Conservation (phyloP, 768 basidiomycete genomes). For the Tylopilus intermedius region DNA sequence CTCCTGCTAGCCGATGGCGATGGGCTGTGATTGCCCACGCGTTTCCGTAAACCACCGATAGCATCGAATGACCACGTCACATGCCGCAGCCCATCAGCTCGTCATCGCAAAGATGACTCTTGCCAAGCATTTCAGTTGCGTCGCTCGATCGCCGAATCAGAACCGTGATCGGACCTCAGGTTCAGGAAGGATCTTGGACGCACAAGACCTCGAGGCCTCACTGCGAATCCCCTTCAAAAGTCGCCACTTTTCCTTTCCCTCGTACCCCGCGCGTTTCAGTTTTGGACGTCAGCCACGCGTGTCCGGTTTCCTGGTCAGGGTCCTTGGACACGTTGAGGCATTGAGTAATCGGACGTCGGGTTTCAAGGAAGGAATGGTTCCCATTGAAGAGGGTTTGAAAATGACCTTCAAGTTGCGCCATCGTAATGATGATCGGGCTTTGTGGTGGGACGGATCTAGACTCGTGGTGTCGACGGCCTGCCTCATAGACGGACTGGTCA, state of each 20-base stretch:
- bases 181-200: not conserved
- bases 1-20: not conserved
- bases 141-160: slow-evolving; percentile 4
- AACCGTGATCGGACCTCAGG: slow-evolving; percentile 1
- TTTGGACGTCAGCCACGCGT: not conserved
- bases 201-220: slow-evolving; percentile 1
- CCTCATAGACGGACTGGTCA: too few species aligned
- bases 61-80: not conserved
- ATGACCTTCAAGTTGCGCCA: not conserved
- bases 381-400: not conserved
- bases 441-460: not conserved
- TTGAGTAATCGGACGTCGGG: not conserved
- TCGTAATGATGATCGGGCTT: not conserved
- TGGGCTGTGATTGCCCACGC: not conserved
- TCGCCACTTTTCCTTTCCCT: not conserved
- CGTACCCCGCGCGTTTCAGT: too few species aligned
- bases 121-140: not conserved
- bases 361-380: not conserved
- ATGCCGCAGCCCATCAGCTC: not conserved
- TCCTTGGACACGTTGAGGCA: not conserved
- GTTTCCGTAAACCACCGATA: not conserved
- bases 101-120: not conserved
- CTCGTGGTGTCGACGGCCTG: too few species aligned
- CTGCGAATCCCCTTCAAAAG: slow-evolving; percentile 5
- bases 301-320: not conserved